Evolutionary conservation across 2,329 filamentous ascomycete genomes (phyloP).

Genomic region (Colletotrichum cordylinicola): DNA sequence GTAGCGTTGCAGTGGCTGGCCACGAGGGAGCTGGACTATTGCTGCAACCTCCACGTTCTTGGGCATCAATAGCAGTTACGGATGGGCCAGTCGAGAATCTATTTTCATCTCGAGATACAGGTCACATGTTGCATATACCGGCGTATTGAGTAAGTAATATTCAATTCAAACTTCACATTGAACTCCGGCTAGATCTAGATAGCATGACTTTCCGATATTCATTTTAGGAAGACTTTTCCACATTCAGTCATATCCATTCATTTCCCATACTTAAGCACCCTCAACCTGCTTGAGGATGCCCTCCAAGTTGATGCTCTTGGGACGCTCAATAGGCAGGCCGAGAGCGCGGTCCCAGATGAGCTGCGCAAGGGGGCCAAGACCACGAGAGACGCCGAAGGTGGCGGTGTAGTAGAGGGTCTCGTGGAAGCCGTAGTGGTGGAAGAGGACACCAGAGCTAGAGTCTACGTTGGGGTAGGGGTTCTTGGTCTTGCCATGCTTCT

Average conservation of each 20-base stretch:
- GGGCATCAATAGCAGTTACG: background rate
- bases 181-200: constrained; percentile 16
- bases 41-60: background rate
- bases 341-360: constrained; percentile 95
- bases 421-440: constrained; percentile 98
- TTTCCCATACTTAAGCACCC: constrained; percentile 36
- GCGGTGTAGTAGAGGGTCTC: constrained; percentile 94
- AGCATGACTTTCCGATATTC: background rate
- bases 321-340: constrained; percentile 93
- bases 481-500: constrained; percentile 97
- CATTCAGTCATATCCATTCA: background rate
- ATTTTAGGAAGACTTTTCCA: background rate
- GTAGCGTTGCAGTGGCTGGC: background rate
- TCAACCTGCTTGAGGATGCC: constrained; percentile 77
- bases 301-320: constrained; percentile 95
- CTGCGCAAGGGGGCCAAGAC: constrained; percentile 88
- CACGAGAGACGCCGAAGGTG: constrained; percentile 72
- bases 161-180: background rate
- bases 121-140: background rate
- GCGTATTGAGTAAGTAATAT: background rate
- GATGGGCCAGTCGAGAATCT: background rate
- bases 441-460: constrained; percentile 89
- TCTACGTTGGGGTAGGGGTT: constrained; percentile 98
- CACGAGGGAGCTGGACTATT: background rate
- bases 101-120: background rate